Percentiles rank a stretch among this genome's conserved stretches.
Evolutionary conservation across 2,329 filamentous ascomycete species (phyloP).

Genomic region (Scorias spongiosa): DNA sequence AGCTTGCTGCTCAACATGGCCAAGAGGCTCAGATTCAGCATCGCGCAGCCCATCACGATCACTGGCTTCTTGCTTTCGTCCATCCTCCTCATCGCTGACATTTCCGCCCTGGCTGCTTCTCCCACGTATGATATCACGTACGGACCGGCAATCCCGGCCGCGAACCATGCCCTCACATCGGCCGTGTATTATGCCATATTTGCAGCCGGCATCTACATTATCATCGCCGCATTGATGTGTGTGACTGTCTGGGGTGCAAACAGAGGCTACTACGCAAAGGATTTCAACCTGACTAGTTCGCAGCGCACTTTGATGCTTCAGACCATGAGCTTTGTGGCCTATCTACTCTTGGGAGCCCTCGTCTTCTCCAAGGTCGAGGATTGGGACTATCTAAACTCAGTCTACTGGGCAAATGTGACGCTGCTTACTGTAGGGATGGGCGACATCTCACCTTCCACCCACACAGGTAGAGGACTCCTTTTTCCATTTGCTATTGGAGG

Average conservation of each 20-base stretch:
- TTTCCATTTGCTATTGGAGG: conserved; percentile 42
- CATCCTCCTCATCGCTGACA: conserved; percentile 37
- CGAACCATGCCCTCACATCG: conserved; percentile 35
- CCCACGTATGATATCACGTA: conserved; percentile 26
- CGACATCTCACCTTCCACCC: conserved; percentile 33
- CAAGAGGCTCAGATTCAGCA: conserved; percentile 35
- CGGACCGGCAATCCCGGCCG: conserved; percentile 16
- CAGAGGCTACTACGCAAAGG: conserved; percentile 37
- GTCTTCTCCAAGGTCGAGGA: conserved; percentile 34
- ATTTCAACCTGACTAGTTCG: conserved; percentile 40
- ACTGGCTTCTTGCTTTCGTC: conserved; percentile 43
- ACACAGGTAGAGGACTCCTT: conserved; percentile 34
- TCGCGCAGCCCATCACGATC: conserved; percentile 45
- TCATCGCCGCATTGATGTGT: conserved; percentile 39
- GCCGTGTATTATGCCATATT: conserved; percentile 47
- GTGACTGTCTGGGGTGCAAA: conserved; percentile 41
- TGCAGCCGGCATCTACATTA: conserved; percentile 40
- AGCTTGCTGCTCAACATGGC: conserved; percentile 46
- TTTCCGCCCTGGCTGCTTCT: conserved; percentile 30
- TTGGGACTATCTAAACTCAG: conserved; percentile 38
- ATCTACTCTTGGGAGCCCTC: conserved; percentile 32
- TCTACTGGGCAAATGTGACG: conserved; percentile 43
- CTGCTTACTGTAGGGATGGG: conserved; percentile 41
- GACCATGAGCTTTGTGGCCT: conserved; percentile 34
- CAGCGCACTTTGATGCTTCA: conserved; percentile 42